These are phyloP conservation scores for Quercus ilex DNA, from an alignment of 306 rosid species.

Conservation along the genomic window DNA sequence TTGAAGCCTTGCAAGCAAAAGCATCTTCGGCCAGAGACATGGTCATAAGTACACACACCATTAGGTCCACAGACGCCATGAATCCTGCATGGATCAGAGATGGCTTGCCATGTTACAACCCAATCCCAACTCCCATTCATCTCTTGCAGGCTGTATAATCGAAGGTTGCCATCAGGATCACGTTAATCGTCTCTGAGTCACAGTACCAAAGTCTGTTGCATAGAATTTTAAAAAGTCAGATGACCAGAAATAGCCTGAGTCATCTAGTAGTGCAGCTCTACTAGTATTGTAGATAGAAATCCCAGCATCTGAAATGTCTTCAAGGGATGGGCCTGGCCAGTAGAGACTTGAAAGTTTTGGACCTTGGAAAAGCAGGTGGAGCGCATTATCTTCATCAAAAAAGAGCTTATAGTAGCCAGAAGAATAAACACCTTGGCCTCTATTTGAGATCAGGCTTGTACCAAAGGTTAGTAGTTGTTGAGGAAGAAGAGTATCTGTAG, in stretches of 20 bases:
- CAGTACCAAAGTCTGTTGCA: constrained; percentile 5
- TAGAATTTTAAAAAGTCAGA: constrained; percentile 10
- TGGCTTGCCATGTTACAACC: constrained; percentile 41
- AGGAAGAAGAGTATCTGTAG: constrained; percentile 50
- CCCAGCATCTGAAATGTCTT: neutral
- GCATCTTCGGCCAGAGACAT: constrained; percentile 12
- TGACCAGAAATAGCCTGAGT: constrained; percentile 25
- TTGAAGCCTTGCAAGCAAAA: constrained; percentile 15
- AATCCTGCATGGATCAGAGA: constrained; percentile 25
- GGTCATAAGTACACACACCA: constrained; percentile 8
- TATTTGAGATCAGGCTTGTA: constrained; percentile 17
- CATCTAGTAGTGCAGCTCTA: constrained; percentile 23
- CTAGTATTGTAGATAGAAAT: constrained; percentile 33
- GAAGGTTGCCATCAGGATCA: constrained; percentile 36
- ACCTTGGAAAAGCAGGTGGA: constrained; percentile 28
- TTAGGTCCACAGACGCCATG: neutral
- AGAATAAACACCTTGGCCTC: constrained; percentile 24
- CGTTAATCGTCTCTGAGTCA: neutral
- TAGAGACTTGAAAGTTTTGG: constrained; percentile 22
- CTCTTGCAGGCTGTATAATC: constrained; percentile 35
- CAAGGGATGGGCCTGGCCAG: constrained; percentile 31
- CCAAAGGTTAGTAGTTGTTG: constrained; percentile 29
- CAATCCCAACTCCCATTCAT: constrained; percentile 22
- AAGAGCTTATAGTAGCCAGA: constrained; percentile 39
- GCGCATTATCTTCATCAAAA: constrained; percentile 39